Evolutionary conservation across 2,329 filamentous ascomycete species (phyloP), one percentile per base, ranked within the genome.

Genomic region (Dendryphion nanum): DNA sequence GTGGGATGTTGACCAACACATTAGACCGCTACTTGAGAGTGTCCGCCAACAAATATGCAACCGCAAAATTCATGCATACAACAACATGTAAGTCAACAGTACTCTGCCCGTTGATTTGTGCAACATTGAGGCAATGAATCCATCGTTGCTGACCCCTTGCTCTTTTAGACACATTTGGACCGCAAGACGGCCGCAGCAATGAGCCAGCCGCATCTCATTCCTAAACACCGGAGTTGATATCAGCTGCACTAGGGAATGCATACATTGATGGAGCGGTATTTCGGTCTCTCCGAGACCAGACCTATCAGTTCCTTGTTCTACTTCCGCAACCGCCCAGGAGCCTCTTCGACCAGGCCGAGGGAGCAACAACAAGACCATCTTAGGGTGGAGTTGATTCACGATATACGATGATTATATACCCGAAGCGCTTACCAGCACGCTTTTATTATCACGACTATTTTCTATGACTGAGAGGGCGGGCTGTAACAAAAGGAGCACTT

Each of bases 1-100:
- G 20, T 87, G 80, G 78, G 70, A 74, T 30, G 60, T 71, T 31
- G 72, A 76, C n/a, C 72, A 61, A 23, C 63, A 86, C 44, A 82
- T 94, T 32, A 69, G 74, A 39, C 72, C 74, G 13, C 70, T 94
- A 23, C 72, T 82, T 31, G 67, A 73, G 3, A 74, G 77, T 17
- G 86, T 86, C 18, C 81, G 81, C 55, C 71, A 70, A 30, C 85
- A 93, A 55, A 80, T 89, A 13, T 82, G 81, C 59, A 79, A 79
- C 53, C 79, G 82, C 52, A 78, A 77, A 36, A 77, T 82, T 50
- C 82, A 82, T 64, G 80, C 78, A 29, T 94, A 87, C 68, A 88
- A 87, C 64, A 82, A 79, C 47, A 72, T 90, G 86, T 90, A 72
- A 78, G 85, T 79, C 46, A 41, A 40, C 18, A n/a, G n/a, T 38